Percentiles rank a stretch among this genome's conserved stretches.
Conservation (phyloP, 129 eudicot genomes). For the Deinandra increscens region DNA sequence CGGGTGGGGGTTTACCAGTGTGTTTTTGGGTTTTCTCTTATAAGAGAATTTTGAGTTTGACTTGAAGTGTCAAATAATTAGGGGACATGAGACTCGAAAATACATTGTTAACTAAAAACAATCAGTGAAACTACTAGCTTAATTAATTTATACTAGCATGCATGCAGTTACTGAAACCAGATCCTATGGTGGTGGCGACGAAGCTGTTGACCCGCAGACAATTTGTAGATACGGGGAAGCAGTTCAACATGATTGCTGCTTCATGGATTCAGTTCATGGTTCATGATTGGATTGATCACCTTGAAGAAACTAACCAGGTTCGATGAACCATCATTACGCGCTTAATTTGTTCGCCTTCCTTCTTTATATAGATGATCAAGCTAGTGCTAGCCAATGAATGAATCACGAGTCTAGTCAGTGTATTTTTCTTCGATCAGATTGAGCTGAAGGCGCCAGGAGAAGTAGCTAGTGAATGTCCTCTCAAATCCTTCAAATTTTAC, state of each 20-base stretch:
- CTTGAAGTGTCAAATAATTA: too few species aligned
- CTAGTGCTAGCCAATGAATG: too few species aligned
- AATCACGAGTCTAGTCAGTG: too few species aligned
- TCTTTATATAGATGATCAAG: too few species aligned
- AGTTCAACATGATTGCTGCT: conserved; percentile 63
- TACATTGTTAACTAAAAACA: too few species aligned
- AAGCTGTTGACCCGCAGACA: conserved; percentile 59
- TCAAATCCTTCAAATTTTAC: conserved; percentile 54
- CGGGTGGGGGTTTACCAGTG: too few species aligned
- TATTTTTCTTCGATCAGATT: too few species aligned
- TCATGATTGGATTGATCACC: conserved; percentile 74
- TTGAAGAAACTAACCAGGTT: conserved; percentile 60
- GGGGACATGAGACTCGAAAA: too few species aligned
- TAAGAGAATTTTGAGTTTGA: too few species aligned
- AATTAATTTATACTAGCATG: too few species aligned
- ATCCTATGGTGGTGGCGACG: conserved; percentile 75
- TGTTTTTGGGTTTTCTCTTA: too few species aligned
- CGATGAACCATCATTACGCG: neutral
- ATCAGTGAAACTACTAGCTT: neutral
- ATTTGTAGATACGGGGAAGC: conserved; percentile 58
- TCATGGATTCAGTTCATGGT: conserved; percentile 73
- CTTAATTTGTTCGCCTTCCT: too few species aligned
- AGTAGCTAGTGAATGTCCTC: conserved; percentile 60
- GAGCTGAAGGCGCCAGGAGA: conserved; percentile 56
- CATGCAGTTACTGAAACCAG: conserved; percentile 53